These are phyloP conservation scores for Solanum tarapatanum DNA, from an alignment of 257 asterid genomes.

Conservation along the genomic window DNA sequence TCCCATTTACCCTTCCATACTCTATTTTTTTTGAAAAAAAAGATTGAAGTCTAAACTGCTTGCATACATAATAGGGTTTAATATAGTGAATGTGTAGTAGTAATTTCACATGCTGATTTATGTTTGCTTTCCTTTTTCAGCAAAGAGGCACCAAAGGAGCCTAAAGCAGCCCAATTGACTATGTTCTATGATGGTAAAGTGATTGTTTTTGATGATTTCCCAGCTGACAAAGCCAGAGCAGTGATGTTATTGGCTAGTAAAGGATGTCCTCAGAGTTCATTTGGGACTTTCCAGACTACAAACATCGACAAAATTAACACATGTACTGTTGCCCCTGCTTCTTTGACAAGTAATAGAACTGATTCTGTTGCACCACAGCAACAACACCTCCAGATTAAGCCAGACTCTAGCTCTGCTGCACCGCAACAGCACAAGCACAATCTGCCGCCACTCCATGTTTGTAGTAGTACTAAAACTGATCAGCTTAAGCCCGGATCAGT, in stretches of 20 bases:
- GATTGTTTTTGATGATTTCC: conserved; percentile 46
- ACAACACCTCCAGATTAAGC: neutral
- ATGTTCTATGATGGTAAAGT: conserved; percentile 59
- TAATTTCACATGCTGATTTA: neutral
- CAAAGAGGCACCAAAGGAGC: conserved; percentile 16
- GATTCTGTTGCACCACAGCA: neutral
- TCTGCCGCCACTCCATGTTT: neutral
- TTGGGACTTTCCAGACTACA: conserved; percentile 13
- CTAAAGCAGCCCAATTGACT: conserved; percentile 46
- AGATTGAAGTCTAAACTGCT: neutral
- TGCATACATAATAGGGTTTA: neutral
- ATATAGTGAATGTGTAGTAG: neutral
- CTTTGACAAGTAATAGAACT: neutral
- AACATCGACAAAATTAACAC: conserved; percentile 1
- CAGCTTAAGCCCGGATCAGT: neutral
- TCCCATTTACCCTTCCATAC: too few species aligned
- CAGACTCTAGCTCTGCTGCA: neutral
- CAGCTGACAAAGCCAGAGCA: conserved; percentile 43
- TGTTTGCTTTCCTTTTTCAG: conserved; percentile 15
- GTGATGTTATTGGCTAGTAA: conserved; percentile 37
- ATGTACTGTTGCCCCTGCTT: neutral
- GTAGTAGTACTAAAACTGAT: neutral
- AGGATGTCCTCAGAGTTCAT: conserved; percentile 20
- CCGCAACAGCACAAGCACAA: neutral
- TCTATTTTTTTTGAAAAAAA: too few species aligned